Evolutionary conservation across 441 rosid genomes (phyloP).

Genomic region (Dalechampia spathulata): DNA sequence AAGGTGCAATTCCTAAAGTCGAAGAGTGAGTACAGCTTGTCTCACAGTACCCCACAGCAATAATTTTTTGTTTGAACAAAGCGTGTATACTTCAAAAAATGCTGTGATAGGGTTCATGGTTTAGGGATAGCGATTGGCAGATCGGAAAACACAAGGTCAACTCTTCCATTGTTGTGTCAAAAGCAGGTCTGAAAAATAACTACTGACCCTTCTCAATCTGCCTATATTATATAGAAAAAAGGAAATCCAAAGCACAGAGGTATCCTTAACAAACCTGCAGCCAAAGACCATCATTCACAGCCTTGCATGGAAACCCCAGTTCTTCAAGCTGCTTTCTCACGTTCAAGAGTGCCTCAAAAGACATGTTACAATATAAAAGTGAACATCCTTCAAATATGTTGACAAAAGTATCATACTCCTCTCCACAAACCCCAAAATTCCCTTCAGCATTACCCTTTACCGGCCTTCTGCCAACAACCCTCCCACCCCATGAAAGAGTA

Average conservation of each 20-base stretch:
- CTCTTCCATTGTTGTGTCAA: not conserved
- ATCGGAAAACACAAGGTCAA: not conserved
- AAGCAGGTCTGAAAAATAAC: not conserved
- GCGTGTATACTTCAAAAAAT: not conserved
- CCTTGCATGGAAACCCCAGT: constrained; percentile 92
- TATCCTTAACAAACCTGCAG: constrained; percentile 58
- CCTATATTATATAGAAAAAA: not conserved
- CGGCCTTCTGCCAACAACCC: constrained; percentile 80
- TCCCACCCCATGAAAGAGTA: constrained; percentile 92
- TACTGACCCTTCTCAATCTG: not conserved
- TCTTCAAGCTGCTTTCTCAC: constrained; percentile 95
- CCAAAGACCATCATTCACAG: constrained; percentile 96
- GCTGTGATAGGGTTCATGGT: too few relatives aligned
- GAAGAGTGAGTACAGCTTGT: not conserved
- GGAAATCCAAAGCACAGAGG: constrained; percentile 18
- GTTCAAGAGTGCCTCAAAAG: constrained; percentile 84
- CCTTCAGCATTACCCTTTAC: constrained; percentile 45
- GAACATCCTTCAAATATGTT: constrained; percentile 93
- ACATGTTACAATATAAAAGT: constrained; percentile 87
- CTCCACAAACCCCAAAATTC: constrained; percentile 57
- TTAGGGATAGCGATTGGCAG: not conserved
- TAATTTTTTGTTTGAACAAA: not conserved
- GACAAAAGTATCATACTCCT: constrained; percentile 75
- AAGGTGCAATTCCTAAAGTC: not conserved
- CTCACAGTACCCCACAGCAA: not conserved